Evolutionary conservation across 768 basidiomycete species (phyloP), one percentile per base, ranked within the genome.

Genomic region (Trametes meyenii): DNA sequence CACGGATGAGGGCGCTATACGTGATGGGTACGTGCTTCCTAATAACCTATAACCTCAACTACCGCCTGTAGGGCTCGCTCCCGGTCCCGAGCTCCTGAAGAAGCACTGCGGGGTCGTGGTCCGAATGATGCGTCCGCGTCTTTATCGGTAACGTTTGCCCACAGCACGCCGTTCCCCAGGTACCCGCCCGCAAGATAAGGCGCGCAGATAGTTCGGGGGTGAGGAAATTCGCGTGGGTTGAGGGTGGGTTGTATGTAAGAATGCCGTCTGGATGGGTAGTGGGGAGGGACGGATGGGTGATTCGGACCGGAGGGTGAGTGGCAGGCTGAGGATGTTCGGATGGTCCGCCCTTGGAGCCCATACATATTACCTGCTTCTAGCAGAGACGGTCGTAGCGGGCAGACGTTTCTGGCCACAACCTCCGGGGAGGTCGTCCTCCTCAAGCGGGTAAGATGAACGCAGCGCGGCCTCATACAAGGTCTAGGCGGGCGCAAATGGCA

Each of bases 21-120:
- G 61, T 62, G 56, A 58, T 62, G 61, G 51, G 45, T 46, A 62
- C 56, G 61, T 60, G 39, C 50, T 6, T n/a, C 11, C 21, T 26
- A 52, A 53, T 52, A 62, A 51, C 55, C 44, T 58, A 53, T 58
- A 58, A 39, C 46, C 50, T 62, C 54, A 45, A 35, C 55, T 43
- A 38, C 50, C 61, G 24, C 48, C 35, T 8, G 42, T 35, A 26
- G 19, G 50, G 53, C 49, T 35, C 53, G 35, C 42, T 21, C 40
- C 39, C 53, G 61, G 55, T 19, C 40, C 43, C 50, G 51, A 16
- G 16, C 44, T 42, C 55, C 55, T 44, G 50, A 58, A 39, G 51
- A 46, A 42, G 53, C n/a, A 44, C 33, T 36, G 39, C 61, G 61
- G 61, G 58, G 21, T 21, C 16, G 38, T 62, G 61, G 61, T 11